A percentile compares a stretch with the other conserved stretches of the same genome.
These are phyloP conservation scores for Rickenella mellea DNA, from an alignment of 768 basidiomycete species.

Conservation along the genomic window DNA sequence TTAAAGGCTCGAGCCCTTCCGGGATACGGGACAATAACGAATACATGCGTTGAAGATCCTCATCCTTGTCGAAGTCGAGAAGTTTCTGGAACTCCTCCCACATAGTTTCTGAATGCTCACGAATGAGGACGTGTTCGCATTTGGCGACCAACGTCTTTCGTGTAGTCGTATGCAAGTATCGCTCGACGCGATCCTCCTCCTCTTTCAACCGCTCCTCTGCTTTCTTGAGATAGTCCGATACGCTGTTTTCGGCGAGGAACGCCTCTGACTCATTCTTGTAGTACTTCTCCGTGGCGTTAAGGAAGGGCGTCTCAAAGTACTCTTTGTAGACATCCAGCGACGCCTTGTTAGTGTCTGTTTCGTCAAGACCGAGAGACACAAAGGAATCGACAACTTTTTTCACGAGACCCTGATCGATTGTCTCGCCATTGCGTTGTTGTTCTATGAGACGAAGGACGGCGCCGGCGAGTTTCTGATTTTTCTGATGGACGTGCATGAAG, in stretches of 20 bases:
- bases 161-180: conserved; percentile 85
- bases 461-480: conserved; percentile 71
- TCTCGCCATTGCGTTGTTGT: conserved; percentile 87
- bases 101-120: conserved; percentile 75
- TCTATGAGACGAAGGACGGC: conserved; percentile 89
- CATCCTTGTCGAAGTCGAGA: conserved; percentile 89
- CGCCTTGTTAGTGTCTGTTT: conserved; percentile 83
- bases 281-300: conserved; percentile 80
- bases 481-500: conserved; percentile 80
- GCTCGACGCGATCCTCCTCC: conserved; percentile 91
- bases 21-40: conserved; percentile 82
- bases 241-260: conserved; percentile 80
- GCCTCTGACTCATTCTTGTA: conserved; percentile 88
- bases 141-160: conserved; percentile 69
- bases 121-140: conserved; percentile 90
- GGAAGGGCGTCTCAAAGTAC: conserved; percentile 84
- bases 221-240: conserved; percentile 92
- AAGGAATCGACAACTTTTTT: conserved; percentile 95
- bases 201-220: conserved; percentile 88
- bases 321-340: conserved; percentile 91
- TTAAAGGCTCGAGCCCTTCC: conserved; percentile 82
- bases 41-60: conserved; percentile 94
- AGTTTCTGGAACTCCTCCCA: conserved; percentile 88
- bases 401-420: conserved; percentile 84
- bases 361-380: conserved; percentile 90